Evolutionary conservation across 2,329 filamentous ascomycete species (phyloP), one percentile per base, ranked within the genome.

Genomic region (Ceratocystis huliohia): DNA sequence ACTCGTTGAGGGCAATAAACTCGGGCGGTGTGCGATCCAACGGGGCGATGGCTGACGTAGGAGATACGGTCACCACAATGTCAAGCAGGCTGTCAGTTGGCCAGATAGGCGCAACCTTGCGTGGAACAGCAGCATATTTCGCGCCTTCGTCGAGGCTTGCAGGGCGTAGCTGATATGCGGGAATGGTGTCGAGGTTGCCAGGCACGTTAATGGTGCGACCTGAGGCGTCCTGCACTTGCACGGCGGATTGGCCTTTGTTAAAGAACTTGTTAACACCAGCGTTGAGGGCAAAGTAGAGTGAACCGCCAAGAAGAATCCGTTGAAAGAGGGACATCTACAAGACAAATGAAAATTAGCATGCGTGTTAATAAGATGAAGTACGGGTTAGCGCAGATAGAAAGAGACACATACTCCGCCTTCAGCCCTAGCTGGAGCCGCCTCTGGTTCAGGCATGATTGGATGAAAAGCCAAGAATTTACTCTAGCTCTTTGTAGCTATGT

Each of bases 71-170:
- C 73, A 99, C 83, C 70, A 84, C 80, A 71, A 99, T 84, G 75
- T 99, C 94, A 70, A 99, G 76, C 68, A 84, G 79, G 72, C 85
- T 89, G 73, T 94, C 85, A 61, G 82, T 78, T 1, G 89, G 85
- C 94, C 94, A 99, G 72, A 97, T 91, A 25, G 94, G 92, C 46
- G 88, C 88, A 69, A 96, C 80, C 66, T 81, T 82, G 70, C 86
- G 81, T 1, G 91, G 91, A 20, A 90, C 76, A 0, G 76, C 75
- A 71, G 81, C 88, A 74, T 86, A 87, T 63, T 80, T 76, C 25
- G 85, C 86, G 70, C 83, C 84, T 68, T 84, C 80, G 76, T 85
- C 74, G 72, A 86, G 77, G 68, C 75, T 74, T 68, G 79, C 75
- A n/a, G 88, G 86, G 64, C 88, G 83, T 68, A 86, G 78, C 65